A percentile compares a stretch with the other conserved stretches of the same genome.
Conservation (phyloP, 2,329 filamentous ascomycete species). For the Colletotrichum tofieldiae region DNA sequence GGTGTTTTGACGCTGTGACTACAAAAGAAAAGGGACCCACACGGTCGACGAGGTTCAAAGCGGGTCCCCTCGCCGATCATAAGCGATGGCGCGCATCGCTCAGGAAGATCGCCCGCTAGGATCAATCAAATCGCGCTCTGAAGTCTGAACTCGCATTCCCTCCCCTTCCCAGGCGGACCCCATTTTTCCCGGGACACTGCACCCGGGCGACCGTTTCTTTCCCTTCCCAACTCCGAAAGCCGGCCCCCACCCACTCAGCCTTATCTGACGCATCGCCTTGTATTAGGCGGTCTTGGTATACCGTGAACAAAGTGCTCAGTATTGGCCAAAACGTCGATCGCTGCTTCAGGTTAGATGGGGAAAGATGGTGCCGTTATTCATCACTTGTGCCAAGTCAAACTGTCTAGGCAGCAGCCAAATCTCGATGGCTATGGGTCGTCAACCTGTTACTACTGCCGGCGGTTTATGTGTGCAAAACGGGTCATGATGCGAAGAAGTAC, state of each 20-base stretch:
- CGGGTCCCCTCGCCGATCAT: slow-evolving; percentile 9
- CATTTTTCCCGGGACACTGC: background rate
- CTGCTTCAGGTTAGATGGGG: background rate
- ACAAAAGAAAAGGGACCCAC: background rate
- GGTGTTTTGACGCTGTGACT: slow-evolving; percentile 3
- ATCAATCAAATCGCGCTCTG: slow-evolving; percentile 2
- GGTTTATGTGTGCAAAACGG: background rate
- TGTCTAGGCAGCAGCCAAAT: no score
- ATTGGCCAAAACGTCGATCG: background rate
- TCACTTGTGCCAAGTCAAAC: background rate
- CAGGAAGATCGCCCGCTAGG: slow-evolving; percentile 4
- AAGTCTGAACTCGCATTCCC: background rate
- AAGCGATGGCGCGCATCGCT: background rate
- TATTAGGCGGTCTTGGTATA: background rate
- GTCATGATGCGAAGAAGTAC: background rate
- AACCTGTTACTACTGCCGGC: background rate
- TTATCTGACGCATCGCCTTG: background rate
- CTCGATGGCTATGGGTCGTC: no score
- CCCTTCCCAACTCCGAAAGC: background rate
- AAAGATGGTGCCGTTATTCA: background rate
- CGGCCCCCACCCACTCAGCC: background rate
- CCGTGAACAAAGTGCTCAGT: background rate
- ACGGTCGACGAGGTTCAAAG: background rate
- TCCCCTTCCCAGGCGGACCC: no score
- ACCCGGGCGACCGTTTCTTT: background rate